Base-by-base conservation (phyloP, 768 basidiomycete genomes). In the Mycena albidolilacea region DNA sequence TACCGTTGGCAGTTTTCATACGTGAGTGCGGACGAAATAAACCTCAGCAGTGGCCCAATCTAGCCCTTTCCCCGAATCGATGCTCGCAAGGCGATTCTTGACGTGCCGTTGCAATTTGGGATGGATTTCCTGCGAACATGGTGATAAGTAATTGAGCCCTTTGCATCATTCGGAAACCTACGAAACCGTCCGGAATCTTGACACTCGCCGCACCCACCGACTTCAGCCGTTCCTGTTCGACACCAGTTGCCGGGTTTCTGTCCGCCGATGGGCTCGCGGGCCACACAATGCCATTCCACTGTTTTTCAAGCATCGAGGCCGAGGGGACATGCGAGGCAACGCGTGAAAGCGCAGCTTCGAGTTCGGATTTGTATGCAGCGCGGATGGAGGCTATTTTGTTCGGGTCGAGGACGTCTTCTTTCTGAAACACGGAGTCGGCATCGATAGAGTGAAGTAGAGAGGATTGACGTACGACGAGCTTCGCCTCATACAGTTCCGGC, bases 21-120 rank as follows among this genome's bases (percentile, higher is more conserved):
- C 41, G 6, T 30, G 30, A 39, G 21, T 50, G 35, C 12, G 11
- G 35, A 52, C 15, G 38, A 38, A 50, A 7, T 30, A 54, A 37
- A 92, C 95, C 85, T 98, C 97, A 6, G 95, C 96, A 54, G 94
- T 95, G 0, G 95, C 94, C 88, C 95, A 97, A 79, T 97, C 96
- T 41, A 98, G 81, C 0, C 93, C 93, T n/a, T 84, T 85, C 1
- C 90, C 93, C 43, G 83, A 85, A 62, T 93, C 90, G 21, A 97
- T 81, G 58, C 90, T 90, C 75, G 89, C 86, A n/a, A 96, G 76
- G 5, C 96, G 87, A 77, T 88, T 88, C 85, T 93, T 94, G 54
- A 95, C 90, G 76, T 97, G 96, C 8, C 96, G 82, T 67, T 92
- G 90, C 59, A 97, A 80, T 64, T 96, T 91, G 8, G 92, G 82